phyloP scores from a whole-genome alignment of 2,329 filamentous ascomycete genomes.

The Alternaria panax region DNA sequence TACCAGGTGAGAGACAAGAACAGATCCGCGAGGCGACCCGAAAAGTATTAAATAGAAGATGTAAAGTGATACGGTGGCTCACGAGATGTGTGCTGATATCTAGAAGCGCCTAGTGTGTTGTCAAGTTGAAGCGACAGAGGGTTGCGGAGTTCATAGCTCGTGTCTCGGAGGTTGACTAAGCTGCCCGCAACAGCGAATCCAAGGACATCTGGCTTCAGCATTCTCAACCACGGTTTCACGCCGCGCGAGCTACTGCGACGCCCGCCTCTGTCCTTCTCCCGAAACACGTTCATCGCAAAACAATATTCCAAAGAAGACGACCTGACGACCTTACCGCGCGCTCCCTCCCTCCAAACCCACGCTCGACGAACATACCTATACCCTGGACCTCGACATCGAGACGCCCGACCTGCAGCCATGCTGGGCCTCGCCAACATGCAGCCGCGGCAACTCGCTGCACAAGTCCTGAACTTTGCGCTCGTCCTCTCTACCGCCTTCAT shows the following conservation, averaged over 20 bases:
- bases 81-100: background rate
- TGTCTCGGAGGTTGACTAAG: slow-evolving; percentile 32
- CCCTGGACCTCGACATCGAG: slow-evolving; percentile 3
- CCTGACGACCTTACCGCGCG: background rate
- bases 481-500: slow-evolving; percentile 92
- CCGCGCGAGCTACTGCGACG: slow-evolving; percentile 12
- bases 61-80: background rate
- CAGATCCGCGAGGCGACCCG: background rate
- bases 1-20: slow-evolving; percentile 8
- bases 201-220: slow-evolving; percentile 43
- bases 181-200: slow-evolving; percentile 28
- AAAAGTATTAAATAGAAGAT: background rate
- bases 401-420: slow-evolving; percentile 34
- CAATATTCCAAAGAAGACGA: background rate
- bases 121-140: background rate
- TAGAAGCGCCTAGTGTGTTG: background rate
- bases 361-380: background rate
- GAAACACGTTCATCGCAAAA: background rate
- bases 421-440: slow-evolving; percentile 66
- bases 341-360: background rate
- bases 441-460: slow-evolving; percentile 79
- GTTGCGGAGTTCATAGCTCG: slow-evolving; percentile 19
- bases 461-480: slow-evolving; percentile 89
- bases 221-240: slow-evolving; percentile 25
- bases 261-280: background rate